These are phyloP conservation scores for Dendrobium chrysotoxum DNA, from an alignment of 106 monocot genomes.

Conservation along the genomic window DNA sequence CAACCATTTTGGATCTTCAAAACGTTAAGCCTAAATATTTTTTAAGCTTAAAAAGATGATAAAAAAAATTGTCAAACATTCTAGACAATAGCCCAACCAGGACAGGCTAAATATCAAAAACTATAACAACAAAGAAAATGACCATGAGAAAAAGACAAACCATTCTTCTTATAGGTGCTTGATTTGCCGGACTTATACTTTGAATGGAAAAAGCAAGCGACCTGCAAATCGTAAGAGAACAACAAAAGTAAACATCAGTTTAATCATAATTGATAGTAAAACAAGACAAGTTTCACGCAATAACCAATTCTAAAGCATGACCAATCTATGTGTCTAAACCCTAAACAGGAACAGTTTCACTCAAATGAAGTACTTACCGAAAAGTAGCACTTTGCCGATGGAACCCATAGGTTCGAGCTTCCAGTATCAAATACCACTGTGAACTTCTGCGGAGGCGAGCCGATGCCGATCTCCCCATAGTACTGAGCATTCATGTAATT, in stretches of 20 bases:
- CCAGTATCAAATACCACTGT: conserved; percentile 97
- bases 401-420: conserved; percentile 94
- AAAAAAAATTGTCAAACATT: not conserved
- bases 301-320: too few species aligned
- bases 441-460: conserved; percentile 82
- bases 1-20: not conserved
- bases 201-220: conserved; percentile 17
- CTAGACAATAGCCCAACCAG: not conserved
- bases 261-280: not conserved
- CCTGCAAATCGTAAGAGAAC: conserved; percentile 5
- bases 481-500: conserved; percentile 99
- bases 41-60: not conserved
- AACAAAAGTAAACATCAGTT: not conserved
- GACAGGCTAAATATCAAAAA: not conserved
- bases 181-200: conserved; percentile 17
- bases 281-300: not conserved
- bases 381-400: conserved; percentile 92
- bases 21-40: not conserved
- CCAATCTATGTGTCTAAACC: too few species aligned
- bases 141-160: conserved; percentile 9
- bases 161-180: conserved; percentile 21
- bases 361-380: conserved; percentile 43
- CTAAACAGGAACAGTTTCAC: not conserved
- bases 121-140: not conserved
- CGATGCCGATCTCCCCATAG: conserved; percentile 91